phyloP scores from a whole-genome alignment of 345 rosid species.

The Linum lewisii region DNA sequence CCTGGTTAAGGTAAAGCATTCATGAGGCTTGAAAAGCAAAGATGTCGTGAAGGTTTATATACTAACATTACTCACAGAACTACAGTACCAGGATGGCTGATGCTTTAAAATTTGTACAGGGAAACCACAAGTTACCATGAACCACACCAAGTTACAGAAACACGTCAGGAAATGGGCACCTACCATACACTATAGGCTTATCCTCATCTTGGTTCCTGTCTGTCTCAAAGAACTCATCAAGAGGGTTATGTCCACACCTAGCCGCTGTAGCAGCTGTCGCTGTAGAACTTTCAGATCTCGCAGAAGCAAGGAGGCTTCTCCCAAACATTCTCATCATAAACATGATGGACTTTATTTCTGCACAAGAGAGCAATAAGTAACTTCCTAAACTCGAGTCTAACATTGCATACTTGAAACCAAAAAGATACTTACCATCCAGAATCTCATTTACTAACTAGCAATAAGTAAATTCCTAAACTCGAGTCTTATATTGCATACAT shows the following conservation, averaged over 20 bases:
- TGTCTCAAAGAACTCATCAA: background rate
- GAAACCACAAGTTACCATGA: background rate
- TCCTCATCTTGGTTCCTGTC: background rate
- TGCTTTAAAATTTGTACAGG: background rate
- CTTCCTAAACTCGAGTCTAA: no score
- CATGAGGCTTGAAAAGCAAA: background rate
- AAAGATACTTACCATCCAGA: no score
- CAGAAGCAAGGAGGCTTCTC: constrained; percentile 51
- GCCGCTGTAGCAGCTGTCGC: constrained; percentile 41
- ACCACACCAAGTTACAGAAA: background rate
- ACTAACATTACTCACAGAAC: background rate
- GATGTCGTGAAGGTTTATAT: constrained; percentile 7
- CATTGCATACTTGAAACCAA: no score
- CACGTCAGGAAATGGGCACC: background rate
- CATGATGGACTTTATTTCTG: constrained; percentile 29
- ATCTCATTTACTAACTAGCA: no score
- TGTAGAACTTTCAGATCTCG: constrained; percentile 48
- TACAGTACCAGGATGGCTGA: background rate
- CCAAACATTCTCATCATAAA: constrained; percentile 54
- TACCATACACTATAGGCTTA: background rate
- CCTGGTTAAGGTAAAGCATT: constrained; percentile 29
- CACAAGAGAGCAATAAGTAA: constrained; percentile 1
- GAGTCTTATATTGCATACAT: no score
- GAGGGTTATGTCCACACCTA: background rate
- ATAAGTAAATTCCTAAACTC: no score